These are phyloP conservation scores for Chrysochromulina tobinii DNA, from an alignment of 78 protist species.

Conservation along the genomic window DNA sequence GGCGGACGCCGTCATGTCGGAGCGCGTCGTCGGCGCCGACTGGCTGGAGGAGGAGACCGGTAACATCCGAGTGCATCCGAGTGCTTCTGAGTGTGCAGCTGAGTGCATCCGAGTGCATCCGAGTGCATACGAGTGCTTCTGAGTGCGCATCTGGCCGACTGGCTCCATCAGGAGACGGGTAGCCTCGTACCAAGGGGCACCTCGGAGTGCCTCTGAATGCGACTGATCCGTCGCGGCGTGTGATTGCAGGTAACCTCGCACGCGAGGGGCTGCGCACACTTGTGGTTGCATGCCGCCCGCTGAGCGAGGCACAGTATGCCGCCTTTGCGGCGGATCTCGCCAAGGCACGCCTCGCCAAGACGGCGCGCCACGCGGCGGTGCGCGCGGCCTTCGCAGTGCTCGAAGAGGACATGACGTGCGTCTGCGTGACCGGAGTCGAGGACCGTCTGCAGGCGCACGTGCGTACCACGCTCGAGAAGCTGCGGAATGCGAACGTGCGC, in stretches of 20 bases:
- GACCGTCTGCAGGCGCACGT: slow-evolving; percentile 77
- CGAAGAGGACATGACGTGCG: slow-evolving; percentile 72
- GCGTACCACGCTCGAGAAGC: slow-evolving; percentile 76
- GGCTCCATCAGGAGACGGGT: too few species aligned
- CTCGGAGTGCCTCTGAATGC: too few species aligned
- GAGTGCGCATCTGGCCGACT: too few species aligned
- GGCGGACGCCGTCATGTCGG: slow-evolving; percentile 83
- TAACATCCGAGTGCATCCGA: too few species aligned
- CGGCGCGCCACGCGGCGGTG: slow-evolving; percentile 3
- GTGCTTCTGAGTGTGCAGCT: too few species aligned
- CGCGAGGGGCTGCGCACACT: slow-evolving; percentile 96
- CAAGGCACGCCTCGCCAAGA: slow-evolving; percentile 57
- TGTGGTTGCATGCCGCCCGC: slow-evolving; percentile 74
- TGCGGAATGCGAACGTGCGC: slow-evolving; percentile 85
- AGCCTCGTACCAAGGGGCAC: too few species aligned
- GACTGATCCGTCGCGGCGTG: too few species aligned
- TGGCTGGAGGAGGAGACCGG: slow-evolving; percentile 94
- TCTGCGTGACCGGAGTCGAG: slow-evolving; percentile 91
- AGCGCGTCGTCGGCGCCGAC: slow-evolving; percentile 49
- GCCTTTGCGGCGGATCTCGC: background rate
- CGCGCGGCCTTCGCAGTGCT: slow-evolving; percentile 57
- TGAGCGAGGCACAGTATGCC: background rate
- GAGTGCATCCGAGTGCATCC: too few species aligned
- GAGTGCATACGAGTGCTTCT: too few species aligned
- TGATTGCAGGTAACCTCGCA: slow-evolving; percentile 75